Conservation (phyloP, 2,329 filamentous ascomycete genomes). For the Xylariaceae sp. region DNA sequence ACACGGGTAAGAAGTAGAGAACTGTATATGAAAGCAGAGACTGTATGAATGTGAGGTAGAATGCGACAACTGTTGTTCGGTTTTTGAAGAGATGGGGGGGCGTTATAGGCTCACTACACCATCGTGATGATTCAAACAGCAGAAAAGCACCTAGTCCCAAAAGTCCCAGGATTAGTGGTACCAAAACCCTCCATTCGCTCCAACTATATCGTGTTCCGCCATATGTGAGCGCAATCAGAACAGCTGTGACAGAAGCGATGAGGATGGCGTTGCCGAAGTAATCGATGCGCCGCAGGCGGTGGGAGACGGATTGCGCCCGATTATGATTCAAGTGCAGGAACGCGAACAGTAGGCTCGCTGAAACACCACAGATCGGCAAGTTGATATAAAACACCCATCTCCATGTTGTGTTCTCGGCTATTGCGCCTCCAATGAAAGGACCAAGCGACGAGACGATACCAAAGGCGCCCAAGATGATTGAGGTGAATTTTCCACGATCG, state of each 20-base stretch:
- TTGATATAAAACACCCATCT: slow-evolving; percentile 54
- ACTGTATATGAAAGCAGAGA: slow-evolving; percentile 33
- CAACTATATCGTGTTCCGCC: slow-evolving; percentile 35
- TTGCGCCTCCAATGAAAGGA: slow-evolving; percentile 44
- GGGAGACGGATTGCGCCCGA: background rate
- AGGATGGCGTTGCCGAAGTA: slow-evolving; percentile 35
- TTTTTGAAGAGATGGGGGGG: slow-evolving; percentile 42
- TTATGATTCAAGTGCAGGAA: slow-evolving; percentile 17
- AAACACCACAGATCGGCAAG: slow-evolving; percentile 41
- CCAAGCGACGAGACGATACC: slow-evolving; percentile 41
- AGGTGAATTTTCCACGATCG: slow-evolving; percentile 38
- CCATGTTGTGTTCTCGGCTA: slow-evolving; percentile 40
- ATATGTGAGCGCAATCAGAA: slow-evolving; percentile 13
- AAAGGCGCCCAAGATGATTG: slow-evolving; percentile 22
- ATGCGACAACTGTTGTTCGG: slow-evolving; percentile 31
- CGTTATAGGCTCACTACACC: slow-evolving; percentile 31
- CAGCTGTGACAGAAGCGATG: slow-evolving; percentile 28
- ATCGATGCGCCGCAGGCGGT: background rate
- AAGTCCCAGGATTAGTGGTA: slow-evolving; percentile 37
- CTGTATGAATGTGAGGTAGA: slow-evolving; percentile 35
- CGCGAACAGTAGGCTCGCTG: slow-evolving; percentile 31
- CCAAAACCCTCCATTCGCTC: slow-evolving; percentile 30
- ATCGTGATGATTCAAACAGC: slow-evolving; percentile 26
- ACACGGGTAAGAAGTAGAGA: slow-evolving; percentile 40
- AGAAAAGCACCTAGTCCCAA: slow-evolving; percentile 34